Evolutionary conservation across 805 yeast genomes (phyloP), one percentile per base, ranked within the genome.

Genomic region (Brettanomyces naardenensis): DNA sequence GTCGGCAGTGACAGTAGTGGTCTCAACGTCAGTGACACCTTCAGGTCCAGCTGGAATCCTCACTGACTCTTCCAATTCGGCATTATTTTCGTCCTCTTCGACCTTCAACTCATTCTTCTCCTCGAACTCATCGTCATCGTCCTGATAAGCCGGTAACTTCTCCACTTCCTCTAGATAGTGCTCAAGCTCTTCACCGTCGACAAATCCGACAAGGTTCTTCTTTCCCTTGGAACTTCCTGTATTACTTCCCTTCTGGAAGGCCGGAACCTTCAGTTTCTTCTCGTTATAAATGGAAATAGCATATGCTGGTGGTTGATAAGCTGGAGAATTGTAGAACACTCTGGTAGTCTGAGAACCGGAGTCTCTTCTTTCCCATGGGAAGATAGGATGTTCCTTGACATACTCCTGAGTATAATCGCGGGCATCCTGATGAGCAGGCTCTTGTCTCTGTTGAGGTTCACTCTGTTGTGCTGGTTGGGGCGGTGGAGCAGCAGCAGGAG

Each of bases 291-390:
- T 32, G 5, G 42, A 41, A 28, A 47, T 47, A 4, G 37, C 28
- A 32, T 47, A 47, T 4, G 29, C 6, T 6, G 45, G 49, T 4
- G 49, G 49, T 18, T 45, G 33, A 31, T 28, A 47, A 3, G 35
- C 37, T 4, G 41, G 26, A 15, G 41, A 32, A 34, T 46, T 43
- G 13, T 32, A 26, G 30, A 54, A 54, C 3, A 52, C 40, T 31
- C 59, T 38, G 10, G 56, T 39, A 9, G 47, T 37, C 10, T 19
- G 18, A 6, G 30, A 20, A 1, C 19, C 18, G 9, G 30, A 4
- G 6, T 39, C 28, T 9, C 36, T 25, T n/a, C 19, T 39, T 39
- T 61, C 66, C 64, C 65, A 61, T 21, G 66, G 66, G 52, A 61
- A 61, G 19, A 60, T 54, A 2, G 62, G 62, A 46, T 60, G 54